A percentile compares a stretch with the other conserved stretches of the same genome.
Conservation (phyloP, 192 early-diverging fungal species). For the Backusella parvicylindrica region DNA sequence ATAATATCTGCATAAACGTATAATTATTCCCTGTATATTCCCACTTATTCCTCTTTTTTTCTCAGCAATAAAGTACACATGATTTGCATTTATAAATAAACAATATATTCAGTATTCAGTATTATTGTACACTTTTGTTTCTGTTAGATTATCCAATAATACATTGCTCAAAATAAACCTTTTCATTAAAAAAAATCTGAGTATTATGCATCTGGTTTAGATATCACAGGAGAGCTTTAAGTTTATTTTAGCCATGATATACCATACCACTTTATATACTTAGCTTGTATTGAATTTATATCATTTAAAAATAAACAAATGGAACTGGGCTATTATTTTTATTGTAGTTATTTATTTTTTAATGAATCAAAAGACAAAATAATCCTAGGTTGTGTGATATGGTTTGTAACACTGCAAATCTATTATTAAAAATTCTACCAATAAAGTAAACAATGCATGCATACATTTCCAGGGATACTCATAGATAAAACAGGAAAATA, state of each 20-base stretch:
- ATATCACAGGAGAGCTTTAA: not conserved
- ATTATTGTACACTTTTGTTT: not conserved
- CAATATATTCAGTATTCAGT: not conserved
- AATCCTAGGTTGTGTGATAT: too few relatives aligned
- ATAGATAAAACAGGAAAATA: not conserved
- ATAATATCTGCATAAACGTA: not conserved
- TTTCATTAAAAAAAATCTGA: not conserved
- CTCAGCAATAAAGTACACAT: not conserved
- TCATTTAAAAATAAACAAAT: too few relatives aligned
- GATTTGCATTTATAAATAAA: not conserved
- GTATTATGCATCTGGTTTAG: not conserved
- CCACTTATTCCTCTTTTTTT: not conserved
- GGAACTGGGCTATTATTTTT: too few relatives aligned
- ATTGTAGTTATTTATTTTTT: too few relatives aligned
- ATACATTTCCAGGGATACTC: not conserved
- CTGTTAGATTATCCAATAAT: not conserved
- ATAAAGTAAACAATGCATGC: not conserved
- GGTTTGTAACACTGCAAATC: not conserved
- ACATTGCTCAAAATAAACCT: not conserved
- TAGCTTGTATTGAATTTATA: not conserved
- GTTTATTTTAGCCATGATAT: not conserved
- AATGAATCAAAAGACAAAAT: not conserved
- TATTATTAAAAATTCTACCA: not conserved
- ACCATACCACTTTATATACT: not conserved
- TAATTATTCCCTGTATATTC: not conserved